Base-by-base conservation (phyloP, 129 eudicot genomes). In the Flaveria brownii region DNA sequence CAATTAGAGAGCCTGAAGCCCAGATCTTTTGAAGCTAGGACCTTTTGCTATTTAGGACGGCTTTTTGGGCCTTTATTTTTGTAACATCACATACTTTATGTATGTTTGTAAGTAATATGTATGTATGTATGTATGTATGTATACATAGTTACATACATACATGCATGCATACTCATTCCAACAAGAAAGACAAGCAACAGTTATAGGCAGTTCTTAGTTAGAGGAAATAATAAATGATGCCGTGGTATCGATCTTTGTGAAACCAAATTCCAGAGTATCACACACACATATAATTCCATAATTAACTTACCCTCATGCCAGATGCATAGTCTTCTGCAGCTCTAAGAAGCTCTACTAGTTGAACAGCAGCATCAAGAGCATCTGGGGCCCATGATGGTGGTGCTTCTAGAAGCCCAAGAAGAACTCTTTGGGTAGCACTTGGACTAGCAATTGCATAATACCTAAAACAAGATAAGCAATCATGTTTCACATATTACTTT, bases 331-430 rank as follows among this genome's bases (percentile, higher is more conserved):
- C 98, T 84, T 93, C 98, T 23, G 98, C 98, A n/a, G 98, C 98
- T 68, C 98, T 82, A 33, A 93, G 96, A 43, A 93, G 96, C 82
- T 93, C 98, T 65, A 93, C 98, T 22, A 93, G 88, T 83, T 93
- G 98, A 62, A 93, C 98, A 84, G 98, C 95, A 82, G 98, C 98
- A 85, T 93, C 98, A 79, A 93, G 97, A 75, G 98, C 98, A 87
- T 93, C 98, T 9, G 98, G 98, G 65, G 98, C 98, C 98, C 98
- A 93, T 66, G 97, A 90, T 33, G 98, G 98, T 10, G 98, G 98
- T 73, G 98, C 98, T 85, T 93, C 98, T 57, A 93, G 88, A 77
- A 93, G 97, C 60, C 98, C 98, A 71, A 93, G 92, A 82, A 93
- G 96, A 70, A 93, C 91, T 69, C 98, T 90, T 74, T 93, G 98